Evolutionary conservation across 768 basidiomycete species (phyloP).

Genomic region (Kwoniella europaea): DNA sequence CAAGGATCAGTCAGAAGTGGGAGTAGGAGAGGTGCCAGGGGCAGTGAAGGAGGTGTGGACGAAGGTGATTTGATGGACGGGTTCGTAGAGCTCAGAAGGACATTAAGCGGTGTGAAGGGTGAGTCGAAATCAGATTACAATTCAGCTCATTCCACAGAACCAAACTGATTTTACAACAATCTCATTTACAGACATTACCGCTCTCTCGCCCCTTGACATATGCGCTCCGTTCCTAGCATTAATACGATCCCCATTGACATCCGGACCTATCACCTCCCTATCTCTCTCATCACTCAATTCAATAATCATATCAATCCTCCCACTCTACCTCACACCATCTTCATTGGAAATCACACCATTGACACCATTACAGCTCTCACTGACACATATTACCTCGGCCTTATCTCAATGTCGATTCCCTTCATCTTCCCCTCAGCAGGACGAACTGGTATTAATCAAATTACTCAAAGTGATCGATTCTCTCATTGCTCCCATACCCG

Average conservation of each 20-base stretch:
- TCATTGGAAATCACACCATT: constrained; percentile 58
- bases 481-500: constrained; percentile 64
- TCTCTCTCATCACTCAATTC: constrained; percentile 85
- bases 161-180: neutral
- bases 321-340: constrained; percentile 43
- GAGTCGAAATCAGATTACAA: constrained; percentile 59
- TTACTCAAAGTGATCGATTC: constrained; percentile 88
- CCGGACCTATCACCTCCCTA: constrained; percentile 95
- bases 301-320: constrained; percentile 66
- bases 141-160: too few relatives aligned
- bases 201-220: constrained; percentile 59
- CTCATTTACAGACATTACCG: constrained; percentile 35
- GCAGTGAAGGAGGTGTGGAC: constrained; percentile 64
- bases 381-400: constrained; percentile 82
- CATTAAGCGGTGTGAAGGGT: constrained; percentile 68
- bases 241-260: constrained; percentile 89
- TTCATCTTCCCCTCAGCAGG: constrained; percentile 93
- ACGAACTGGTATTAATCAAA: constrained; percentile 91
- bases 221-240: constrained; percentile 90
- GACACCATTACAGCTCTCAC: constrained; percentile 66
- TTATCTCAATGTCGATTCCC: constrained; percentile 98
- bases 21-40: constrained; percentile 51
- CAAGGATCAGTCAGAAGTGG: constrained; percentile 10
- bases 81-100: constrained; percentile 82
- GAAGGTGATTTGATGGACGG: constrained; percentile 87